Evolutionary conservation across 257 asterid species (phyloP), one percentile per base, ranked within the genome.

Genomic region (Plantago elongata): DNA sequence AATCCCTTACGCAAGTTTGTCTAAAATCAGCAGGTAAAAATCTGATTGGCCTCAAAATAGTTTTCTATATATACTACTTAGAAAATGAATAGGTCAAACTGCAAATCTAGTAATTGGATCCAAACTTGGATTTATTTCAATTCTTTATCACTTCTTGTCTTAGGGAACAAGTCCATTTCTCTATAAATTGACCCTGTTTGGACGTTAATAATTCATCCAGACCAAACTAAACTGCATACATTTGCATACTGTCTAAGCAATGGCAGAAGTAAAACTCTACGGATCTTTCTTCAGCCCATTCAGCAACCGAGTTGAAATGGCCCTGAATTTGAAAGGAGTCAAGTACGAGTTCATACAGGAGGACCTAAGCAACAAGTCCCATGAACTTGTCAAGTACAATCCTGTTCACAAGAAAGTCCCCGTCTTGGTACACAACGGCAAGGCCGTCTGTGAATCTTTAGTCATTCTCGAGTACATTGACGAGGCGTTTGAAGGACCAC

Each of bases 391-490:
- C 22, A 73, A 82, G 5, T 68, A 69, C 64, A 84, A 80, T 51
- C 89, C 89, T 7, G 3, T 84, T 47, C 45, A 72, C 64, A 69
- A 79, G 44, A 67, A 75, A 54, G 46, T 81, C 14, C 92, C 88
- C 0, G 79, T 79, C 3, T 13, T 81, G 11, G 8, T 84, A 1
- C 86, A 81, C 70, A 75, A 81, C 22, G 86, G 77, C 5, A 84
- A 69, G 8, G 64, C 88, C 13, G 62, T 84, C 15, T 6, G 13
- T 11, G 86, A 84, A 22, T 84, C 92, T 9, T 11, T 61, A 0
- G 47, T 74, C n/a, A 82, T 84, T 50, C 73, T 84, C 22, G 81
- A 84, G 30, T 84, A 84, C 63, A 75, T 84, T 15, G 88, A 84
- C 3, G 81, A 81, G 50, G 66, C 67, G 3, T 84, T 79, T 77